These are phyloP conservation scores for Xylaria curta DNA, from an alignment of 495 filamentous ascomycete genomes.

Conservation along the genomic window DNA sequence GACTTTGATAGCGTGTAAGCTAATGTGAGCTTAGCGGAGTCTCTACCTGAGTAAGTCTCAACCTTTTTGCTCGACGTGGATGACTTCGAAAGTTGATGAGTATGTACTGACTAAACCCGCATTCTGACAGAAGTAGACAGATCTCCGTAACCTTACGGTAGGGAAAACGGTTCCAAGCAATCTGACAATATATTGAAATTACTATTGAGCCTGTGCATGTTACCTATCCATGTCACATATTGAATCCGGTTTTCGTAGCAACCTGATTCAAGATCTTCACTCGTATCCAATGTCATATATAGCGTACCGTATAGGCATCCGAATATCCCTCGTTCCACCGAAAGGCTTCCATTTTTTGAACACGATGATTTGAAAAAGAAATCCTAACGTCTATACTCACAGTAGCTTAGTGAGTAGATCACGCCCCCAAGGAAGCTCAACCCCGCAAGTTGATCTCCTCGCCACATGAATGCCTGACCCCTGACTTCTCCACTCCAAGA, in stretches of 20 bases:
- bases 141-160: not conserved
- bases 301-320: not conserved
- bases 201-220: constrained; percentile 4
- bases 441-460: constrained; percentile 21
- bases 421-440: not conserved
- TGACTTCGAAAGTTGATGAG: not conserved
- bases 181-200: constrained; percentile 8
- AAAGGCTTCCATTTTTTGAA: not conserved
- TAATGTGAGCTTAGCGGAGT: not conserved
- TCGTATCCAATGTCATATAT: not conserved
- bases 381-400: not conserved
- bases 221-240: not conserved
- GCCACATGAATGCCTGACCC: constrained; percentile 3
- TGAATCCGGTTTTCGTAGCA: not conserved
- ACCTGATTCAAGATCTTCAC: not conserved
- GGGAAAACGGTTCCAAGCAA: not conserved
- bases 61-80: not conserved
- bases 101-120: not conserved
- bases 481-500: constrained; percentile 15
- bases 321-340: not conserved
- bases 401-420: not conserved
- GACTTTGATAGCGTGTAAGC: not conserved
- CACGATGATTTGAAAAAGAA: not conserved
- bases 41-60: not conserved
- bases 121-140: not conserved